Evolutionary conservation across 1,284 basidiomycete species (phyloP), one percentile per base, ranked within the genome.

Genomic region (Gymnopus androsaceus): DNA sequence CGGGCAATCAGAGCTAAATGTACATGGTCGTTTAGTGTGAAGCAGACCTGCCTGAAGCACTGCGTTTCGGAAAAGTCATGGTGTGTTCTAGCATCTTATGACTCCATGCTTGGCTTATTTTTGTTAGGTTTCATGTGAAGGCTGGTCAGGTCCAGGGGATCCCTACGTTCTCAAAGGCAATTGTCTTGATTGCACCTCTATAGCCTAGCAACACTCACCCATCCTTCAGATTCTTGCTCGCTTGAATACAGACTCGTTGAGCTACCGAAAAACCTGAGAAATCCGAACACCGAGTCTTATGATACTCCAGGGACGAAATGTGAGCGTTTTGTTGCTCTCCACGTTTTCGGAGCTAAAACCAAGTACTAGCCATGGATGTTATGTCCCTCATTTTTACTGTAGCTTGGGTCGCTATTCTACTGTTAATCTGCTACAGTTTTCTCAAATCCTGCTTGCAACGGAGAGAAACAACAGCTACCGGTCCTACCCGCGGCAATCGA

Each of bases 111-210:
- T 15, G 25, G 27, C 19, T 36, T 23, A 41, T 12, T n/a, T 27
- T 19, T 15, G 14, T 31, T 33, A 80, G 60, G 78, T 98, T 1
- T 87, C 84, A 19, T 98, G 95, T 65, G 95, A 98, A 74, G 94
- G 95, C 9, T 98, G 88, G 86, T 81, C 79, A 33, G 73, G 79
- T 25, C 81, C 93, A 0, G 89, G 91, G 1, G 94, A 98, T 71
- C 78, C 83, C 0, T 85, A 87, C 66, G 88, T 98, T 12, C 72
- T 96, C 55, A 92, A 93, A 78, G 92, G 92, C 90, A 52, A 45
- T 77, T 64, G 19, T 25, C 36, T 48, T 19, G n/a, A 42, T 42
- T 23, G 47, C 11, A 42, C 36, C 41, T 8, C 30, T 37, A 37
- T n/a, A n/a, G n/a, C 38, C 28, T 4, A 25, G n/a, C 34, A 49